Evolutionary conservation across 2,329 filamentous ascomycete species (phyloP), one percentile per base, ranked within the genome.

Genomic region (Dothideomycetes sp.): DNA sequence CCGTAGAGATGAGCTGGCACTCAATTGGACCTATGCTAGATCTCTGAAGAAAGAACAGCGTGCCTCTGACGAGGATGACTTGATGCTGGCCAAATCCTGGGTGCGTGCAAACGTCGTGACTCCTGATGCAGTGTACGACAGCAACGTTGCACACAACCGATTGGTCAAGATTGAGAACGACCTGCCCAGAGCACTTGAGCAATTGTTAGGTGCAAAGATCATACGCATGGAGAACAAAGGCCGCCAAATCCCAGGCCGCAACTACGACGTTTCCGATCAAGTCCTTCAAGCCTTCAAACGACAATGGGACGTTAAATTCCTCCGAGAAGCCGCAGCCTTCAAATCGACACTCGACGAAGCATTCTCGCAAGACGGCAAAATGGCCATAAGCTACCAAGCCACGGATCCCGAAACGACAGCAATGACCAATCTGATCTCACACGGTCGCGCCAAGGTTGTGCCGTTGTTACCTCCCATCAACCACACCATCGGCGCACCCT

Each of bases 331-430:
- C 1, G 67, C 68, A 1, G 55, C 62, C 2, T 77, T 77, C 64
- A 84, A 85, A 56, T 53, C 61, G 4, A 61, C 64, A 37, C 67
- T 84, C 19, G 81, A 85, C 51, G 53, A 53, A 6, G 59, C 63
- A 4, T 82, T 82, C 51, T 35, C 25, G 23, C 27, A 47, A 12
- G 58, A 50, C 58, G 51, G 55, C 13, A 53, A 49, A 11, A 46
- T 76, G 29, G 56, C 57, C 1, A 58, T 83, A 5, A 70, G 74
- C 1, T 77, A 74, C 42, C 57, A 61, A 9, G 73, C 79, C 11
- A 67, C 73, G 22, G 78, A 85, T 47, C 80, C 80, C 18, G 69
- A 75, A 20, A 70, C 82, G 44, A 73, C 85, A 67, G 80, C 77
- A 2, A 61, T 82, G 42, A 69, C 77, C 28, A 83, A 83, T 50